Evolutionary conservation across 306 rosid species (phyloP).

Genomic region (Gynostemma pentaphyllum): DNA sequence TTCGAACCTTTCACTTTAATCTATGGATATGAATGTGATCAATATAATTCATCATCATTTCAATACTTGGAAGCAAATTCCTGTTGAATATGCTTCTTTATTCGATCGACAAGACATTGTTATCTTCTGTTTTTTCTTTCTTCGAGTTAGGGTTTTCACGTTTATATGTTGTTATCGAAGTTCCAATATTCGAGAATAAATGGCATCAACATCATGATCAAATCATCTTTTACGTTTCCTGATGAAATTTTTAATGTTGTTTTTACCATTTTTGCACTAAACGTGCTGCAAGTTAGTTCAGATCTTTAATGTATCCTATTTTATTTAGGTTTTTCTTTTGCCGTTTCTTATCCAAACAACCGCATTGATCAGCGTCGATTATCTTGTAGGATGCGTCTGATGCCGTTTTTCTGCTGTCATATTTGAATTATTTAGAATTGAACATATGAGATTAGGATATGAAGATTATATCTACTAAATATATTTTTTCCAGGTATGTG

Average conservation of each 20-base stretch:
- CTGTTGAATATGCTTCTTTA: not conserved
- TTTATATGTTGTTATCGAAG: not conserved
- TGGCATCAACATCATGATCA: not conserved
- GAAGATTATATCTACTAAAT: not conserved
- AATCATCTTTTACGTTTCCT: not conserved
- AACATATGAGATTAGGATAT: not conserved
- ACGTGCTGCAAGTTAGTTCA: not conserved
- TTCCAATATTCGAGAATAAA: not conserved
- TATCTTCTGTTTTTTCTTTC: not conserved
- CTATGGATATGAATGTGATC: not conserved
- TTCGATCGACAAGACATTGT: not conserved
- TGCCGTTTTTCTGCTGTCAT: not conserved
- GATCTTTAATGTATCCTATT: not conserved
- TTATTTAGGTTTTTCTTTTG: not conserved
- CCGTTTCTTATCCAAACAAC: too few species aligned
- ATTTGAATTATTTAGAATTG: not conserved
- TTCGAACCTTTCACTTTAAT: not conserved
- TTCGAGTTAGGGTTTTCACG: not conserved
- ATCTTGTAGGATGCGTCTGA: not conserved
- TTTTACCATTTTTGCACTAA: not conserved
- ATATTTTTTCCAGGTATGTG: conserved; percentile 39
- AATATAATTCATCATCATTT: not conserved
- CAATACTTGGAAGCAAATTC: not conserved
- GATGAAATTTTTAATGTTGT: not conserved
- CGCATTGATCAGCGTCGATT: not conserved